Evolutionary conservation across 2,329 filamentous ascomycete species (phyloP).

Genomic region (Colletotrichum liriopes): DNA sequence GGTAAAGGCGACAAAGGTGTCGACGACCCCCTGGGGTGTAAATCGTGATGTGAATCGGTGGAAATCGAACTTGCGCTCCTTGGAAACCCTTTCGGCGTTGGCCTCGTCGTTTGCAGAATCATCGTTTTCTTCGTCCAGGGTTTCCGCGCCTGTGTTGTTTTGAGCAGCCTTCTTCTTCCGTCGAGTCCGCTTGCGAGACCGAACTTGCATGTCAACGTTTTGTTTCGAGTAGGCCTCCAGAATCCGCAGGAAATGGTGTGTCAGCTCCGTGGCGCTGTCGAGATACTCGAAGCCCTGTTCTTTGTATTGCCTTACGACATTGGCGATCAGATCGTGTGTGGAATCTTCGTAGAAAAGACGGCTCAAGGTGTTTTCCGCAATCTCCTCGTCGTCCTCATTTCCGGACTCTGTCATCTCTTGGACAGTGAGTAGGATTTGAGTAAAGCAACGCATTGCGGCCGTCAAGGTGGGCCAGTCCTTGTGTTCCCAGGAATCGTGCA

Average conservation of each 20-base stretch:
- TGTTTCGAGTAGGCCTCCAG: constrained; percentile 95
- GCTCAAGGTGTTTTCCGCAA: constrained; percentile 96
- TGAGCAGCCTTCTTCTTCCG: constrained; percentile 79
- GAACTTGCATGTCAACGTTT: constrained; percentile 93
- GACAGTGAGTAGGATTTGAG: constrained; percentile 91
- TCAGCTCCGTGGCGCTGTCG: constrained; percentile 90
- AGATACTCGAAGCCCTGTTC: constrained; percentile 95
- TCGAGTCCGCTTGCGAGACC: constrained; percentile 81
- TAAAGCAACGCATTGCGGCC: constrained; percentile 93
- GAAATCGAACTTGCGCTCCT: constrained; percentile 96
- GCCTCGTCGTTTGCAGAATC: constrained; percentile 81
- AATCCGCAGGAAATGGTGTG: constrained; percentile 92
- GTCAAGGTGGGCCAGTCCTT: constrained; percentile 92
- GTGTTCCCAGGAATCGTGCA: constrained; percentile 84
- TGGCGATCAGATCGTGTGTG: constrained; percentile 89
- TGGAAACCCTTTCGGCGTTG: constrained; percentile 78
- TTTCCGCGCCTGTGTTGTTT: constrained; percentile 56
- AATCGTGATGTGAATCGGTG: constrained; percentile 86
- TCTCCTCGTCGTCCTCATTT: constrained; percentile 95
- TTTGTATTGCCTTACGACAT: constrained; percentile 88
- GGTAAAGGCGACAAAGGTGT: constrained; percentile 88
- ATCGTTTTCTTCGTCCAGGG: constrained; percentile 72
- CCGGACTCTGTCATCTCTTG: constrained; percentile 91
- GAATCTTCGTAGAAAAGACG: constrained; percentile 99
- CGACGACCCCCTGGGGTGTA: constrained; percentile 85